Evolutionary conservation across 225 moss, liverwort and hornwort species (phyloP), one percentile per base, ranked within the genome.

Genomic region (Asterella californica): DNA sequence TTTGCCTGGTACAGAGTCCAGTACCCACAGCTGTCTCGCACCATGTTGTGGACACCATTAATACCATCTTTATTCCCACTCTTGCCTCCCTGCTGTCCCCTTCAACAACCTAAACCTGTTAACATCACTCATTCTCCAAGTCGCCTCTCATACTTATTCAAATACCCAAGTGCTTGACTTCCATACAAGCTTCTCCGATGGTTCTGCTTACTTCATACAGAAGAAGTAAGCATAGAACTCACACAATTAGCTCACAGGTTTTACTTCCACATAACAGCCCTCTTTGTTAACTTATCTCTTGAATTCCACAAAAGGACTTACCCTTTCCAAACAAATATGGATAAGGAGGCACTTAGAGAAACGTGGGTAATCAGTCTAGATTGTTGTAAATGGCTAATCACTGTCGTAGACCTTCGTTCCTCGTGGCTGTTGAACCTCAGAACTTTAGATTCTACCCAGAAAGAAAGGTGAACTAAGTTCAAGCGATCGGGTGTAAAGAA

Each of bases 11-110:
- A 92, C 84, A 83, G 96, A 93, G 89, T 97, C 96, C 85, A 97
- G 83, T 87, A 97, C 82, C 96, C 93, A 94, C 79, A 97, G 93
- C 96, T 96, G 96, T 91, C 85, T 84, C 86, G 88, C 81, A 81
- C 79, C 85, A 91, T 86, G 86, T 79, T 74, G 78, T 91, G 86
- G 85, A 90, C 85, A 78, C 75, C 82, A 78, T 82, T 81, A 81
- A 91, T 84, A 86, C 79, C 80, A 75, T 81, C 49, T 82, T 69
- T 65, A 84, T 82, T 69, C 32, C 79, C 79, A 73, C 72, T 81
- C 55, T 78, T 72, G 38, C 75, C 82, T 84, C 68, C 85, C 81
- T 77, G 75, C 71, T 85, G 72, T 50, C 80, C 82, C 79, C 81
- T 86, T 81, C 84, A 61, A 78, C 84, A 79, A 83, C 71, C 79